A percentile compares a stretch with the other conserved stretches of the same genome.
These are phyloP conservation scores for Przewalskia tangutica DNA, from an alignment of 257 asterid genomes.

Conservation along the genomic window DNA sequence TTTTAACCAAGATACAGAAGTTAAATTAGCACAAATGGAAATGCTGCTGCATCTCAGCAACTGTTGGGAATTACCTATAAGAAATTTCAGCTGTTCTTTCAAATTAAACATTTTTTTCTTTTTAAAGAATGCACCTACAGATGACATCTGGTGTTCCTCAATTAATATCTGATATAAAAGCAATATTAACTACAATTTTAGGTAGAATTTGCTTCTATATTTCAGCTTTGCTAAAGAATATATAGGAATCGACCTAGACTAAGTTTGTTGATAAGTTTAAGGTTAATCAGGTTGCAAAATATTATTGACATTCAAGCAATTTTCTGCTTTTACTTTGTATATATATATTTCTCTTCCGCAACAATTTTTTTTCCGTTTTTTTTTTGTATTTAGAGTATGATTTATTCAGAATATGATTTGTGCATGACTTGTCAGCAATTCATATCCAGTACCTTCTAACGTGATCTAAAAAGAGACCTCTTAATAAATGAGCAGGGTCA, in stretches of 20 bases:
- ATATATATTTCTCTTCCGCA: not conserved
- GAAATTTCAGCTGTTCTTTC: not conserved
- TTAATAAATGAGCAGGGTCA: slow-evolving; percentile 10
- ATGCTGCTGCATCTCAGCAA: not conserved
- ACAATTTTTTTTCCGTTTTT: not conserved
- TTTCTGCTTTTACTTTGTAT: not conserved
- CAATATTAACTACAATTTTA: not conserved
- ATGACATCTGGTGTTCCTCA: not conserved
- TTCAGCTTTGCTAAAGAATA: not conserved
- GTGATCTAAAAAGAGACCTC: slow-evolving; percentile 4
- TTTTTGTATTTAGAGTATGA: not conserved
- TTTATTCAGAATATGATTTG: not conserved
- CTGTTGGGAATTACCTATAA: not conserved
- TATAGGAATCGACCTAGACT: not conserved
- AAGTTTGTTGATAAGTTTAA: not conserved
- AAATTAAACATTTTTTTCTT: too few relatives aligned
- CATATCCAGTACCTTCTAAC: not conserved
- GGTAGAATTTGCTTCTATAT: not conserved
- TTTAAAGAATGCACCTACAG: not conserved
- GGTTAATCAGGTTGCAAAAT: not conserved
- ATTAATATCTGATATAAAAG: not conserved
- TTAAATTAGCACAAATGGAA: not conserved
- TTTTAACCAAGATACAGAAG: not conserved
- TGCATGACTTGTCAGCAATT: not conserved
- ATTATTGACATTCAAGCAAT: not conserved